These are phyloP conservation scores for Aureobasidium sp. DNA, from an alignment of 2,329 filamentous ascomycete genomes.

Conservation along the genomic window DNA sequence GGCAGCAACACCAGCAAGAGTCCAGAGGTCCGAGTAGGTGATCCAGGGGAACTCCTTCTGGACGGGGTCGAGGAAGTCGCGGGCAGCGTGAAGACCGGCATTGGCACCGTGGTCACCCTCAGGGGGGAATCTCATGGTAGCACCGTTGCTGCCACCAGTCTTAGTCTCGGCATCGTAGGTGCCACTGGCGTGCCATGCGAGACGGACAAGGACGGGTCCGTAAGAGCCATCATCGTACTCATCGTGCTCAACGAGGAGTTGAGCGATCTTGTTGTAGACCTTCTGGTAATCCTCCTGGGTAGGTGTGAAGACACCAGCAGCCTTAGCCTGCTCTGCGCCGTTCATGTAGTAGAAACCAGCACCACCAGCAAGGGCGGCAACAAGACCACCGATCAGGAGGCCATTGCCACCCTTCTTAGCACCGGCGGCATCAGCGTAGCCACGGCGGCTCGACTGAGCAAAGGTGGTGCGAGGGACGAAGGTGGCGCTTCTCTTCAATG, in stretches of 20 bases:
- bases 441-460: slow-evolving; percentile 65
- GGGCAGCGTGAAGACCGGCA: slow-evolving; percentile 74
- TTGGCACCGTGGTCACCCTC: slow-evolving; percentile 90
- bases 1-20: slow-evolving; percentile 71
- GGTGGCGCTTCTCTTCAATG: slow-evolving; percentile 49
- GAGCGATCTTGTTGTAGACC: slow-evolving; percentile 83
- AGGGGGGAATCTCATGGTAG: slow-evolving; percentile 90
- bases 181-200: slow-evolving; percentile 90
- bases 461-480: slow-evolving; percentile 53
- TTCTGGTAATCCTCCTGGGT: slow-evolving; percentile 86
- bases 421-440: slow-evolving; percentile 56
- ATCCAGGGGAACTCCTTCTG: slow-evolving; percentile 94
- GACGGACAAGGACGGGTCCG: slow-evolving; percentile 78
- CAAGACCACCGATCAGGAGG: slow-evolving; percentile 50
- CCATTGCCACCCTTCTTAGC: slow-evolving; percentile 30
- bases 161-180: slow-evolving; percentile 83
- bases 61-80: slow-evolving; percentile 87
- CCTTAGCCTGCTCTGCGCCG: slow-evolving; percentile 23
- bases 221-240: slow-evolving; percentile 97
- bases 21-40: slow-evolving; percentile 94
- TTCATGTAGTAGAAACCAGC: slow-evolving; percentile 60
- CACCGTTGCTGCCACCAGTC: slow-evolving; percentile 91
- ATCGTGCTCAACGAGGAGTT: slow-evolving; percentile 73
- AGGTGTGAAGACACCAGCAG: slow-evolving; percentile 52
- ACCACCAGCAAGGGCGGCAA: slow-evolving; percentile 53